Evolutionary conservation across 768 basidiomycete species (phyloP), one percentile per base, ranked within the genome.

Genomic region (Phlegmacium glaucopus): DNA sequence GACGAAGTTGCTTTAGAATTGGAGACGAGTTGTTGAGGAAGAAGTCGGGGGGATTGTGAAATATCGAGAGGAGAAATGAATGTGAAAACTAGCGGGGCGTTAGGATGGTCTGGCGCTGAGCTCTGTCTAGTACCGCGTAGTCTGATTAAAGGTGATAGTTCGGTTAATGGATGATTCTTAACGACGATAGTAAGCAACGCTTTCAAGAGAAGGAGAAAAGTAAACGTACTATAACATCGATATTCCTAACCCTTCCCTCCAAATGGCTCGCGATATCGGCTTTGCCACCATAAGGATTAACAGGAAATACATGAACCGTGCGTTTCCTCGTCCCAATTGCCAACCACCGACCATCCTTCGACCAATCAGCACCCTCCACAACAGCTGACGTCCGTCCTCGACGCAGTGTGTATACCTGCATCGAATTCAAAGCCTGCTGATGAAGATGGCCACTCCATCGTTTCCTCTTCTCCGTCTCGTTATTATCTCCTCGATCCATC

Each of bases 221-320:
- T 42, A 28, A 26, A 75, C 71, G 50, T 22, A 83, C 72, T 35
- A 78, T 54, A 40, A 74, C 72, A 4, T 67, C 62, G 2, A 65
- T 63, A 53, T 90, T 86, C 58, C 68, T 61, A 0, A 89, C 82
- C 57, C 69, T 68, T 6, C 77, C 79, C 30, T 77, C 72, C 45
- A 83, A 54, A 65, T 87, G 83, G 41, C 85, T 83, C 28, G 62
- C 62, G 27, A 78, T 65, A 65, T 90, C 83, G 1, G 84, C 70
- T 28, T 70, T 71, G 4, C 90, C 86, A 1, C 88, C 90, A 48
- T 83, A 83, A 4, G 88, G 88, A 60, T 90, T 87, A 7, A 83
- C 70, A 7, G 84, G 79, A 58, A 90, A 92, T 1, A 91, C 66
- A 65, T 92, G 88, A 16, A 83, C 65, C 0, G 80, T 86, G 47